Base-by-base conservation (phyloP, 2,329 filamentous ascomycete species). In the Coniosporium tulheliwenetii region DNA sequence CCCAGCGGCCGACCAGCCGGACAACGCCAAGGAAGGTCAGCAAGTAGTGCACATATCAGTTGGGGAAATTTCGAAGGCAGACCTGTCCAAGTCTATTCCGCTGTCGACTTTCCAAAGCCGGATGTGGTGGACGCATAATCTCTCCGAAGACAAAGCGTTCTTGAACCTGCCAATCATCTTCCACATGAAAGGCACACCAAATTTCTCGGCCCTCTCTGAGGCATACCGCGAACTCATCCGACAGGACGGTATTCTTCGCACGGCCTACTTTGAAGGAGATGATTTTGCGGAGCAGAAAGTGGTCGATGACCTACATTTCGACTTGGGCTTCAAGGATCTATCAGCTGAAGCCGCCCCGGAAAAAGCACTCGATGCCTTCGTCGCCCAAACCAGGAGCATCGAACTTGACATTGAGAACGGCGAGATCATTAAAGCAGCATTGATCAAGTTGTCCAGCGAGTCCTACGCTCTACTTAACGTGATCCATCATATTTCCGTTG, bases 101-200 rank as follows among this genome's bases (percentile, higher is more conserved):
- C 49, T 54, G 45, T 54, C 52, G 1, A 48, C 47, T 36, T 52
- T 45, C 41, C 50, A 52, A 39, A 45, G 45, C 30, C 45, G 50
- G 34, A 30, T 51, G 5, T 52, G 49, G 48, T 51, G 48, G 36
- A 39, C 50, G n/a, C 49, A 52, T 37, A 49, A 52, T 31, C 39
- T 51, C 15, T 36, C 48, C 8, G 44, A 47, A 31, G 50, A 52
- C 41, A 45, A 44, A 31, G 45, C 44, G 5, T 43, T 45, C 29
- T 42, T 51, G 30, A 52, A 52, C 44, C 40, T 52, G 7, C 46
- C 47, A 10, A 40, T 47, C 26, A 37, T 43, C 30, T 41, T 43
- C 36, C 45, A 43, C 37, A 40, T 52, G 10, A 43, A 43, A 10
- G 50, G 48, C 32, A 44, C 32, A 10, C 44, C 47, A 10, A 37